These are phyloP conservation scores for Neospermospora avenae DNA, from an alignment of 2,329 filamentous ascomycete species.

Conservation along the genomic window DNA sequence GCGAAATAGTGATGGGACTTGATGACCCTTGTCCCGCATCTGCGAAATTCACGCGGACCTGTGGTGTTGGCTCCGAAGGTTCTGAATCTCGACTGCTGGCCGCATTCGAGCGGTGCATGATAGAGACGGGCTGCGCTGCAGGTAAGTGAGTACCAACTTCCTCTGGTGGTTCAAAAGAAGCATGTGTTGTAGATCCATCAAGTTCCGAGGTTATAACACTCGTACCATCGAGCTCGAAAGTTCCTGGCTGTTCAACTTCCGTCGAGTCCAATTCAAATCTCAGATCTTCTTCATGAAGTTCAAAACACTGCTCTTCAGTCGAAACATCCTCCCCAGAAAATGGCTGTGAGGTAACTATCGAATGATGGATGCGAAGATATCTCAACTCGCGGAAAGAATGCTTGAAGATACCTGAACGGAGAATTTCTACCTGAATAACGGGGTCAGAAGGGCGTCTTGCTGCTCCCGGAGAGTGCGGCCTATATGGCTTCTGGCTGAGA, in stretches of 20 bases:
- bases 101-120: neutral
- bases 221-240: constrained; percentile 21
- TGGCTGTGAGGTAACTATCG: constrained; percentile 19
- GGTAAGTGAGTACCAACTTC: constrained; percentile 13
- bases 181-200: neutral
- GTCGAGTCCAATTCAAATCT: constrained; percentile 20
- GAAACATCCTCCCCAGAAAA: constrained; percentile 18
- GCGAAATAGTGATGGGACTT: neutral
- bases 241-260: constrained; percentile 7
- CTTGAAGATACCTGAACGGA: constrained; percentile 14
- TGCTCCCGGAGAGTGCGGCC: constrained; percentile 11
- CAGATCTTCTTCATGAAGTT: constrained; percentile 20
- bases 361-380: constrained; percentile 22
- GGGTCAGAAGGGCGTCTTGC: constrained; percentile 9
- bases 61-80: neutral
- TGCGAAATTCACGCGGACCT: constrained; percentile 3
- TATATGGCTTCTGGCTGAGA: constrained; percentile 14
- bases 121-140: constrained; percentile 1
- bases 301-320: constrained; percentile 15
- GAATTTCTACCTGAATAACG: constrained; percentile 8
- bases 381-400: constrained; percentile 22
- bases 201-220: constrained; percentile 1
- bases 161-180: constrained; percentile 15
- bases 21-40: neutral
- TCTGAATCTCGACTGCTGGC: neutral